phyloP scores from a whole-genome alignment of 177 flowering plant genomes.

The Vitis hybrid region DNA sequence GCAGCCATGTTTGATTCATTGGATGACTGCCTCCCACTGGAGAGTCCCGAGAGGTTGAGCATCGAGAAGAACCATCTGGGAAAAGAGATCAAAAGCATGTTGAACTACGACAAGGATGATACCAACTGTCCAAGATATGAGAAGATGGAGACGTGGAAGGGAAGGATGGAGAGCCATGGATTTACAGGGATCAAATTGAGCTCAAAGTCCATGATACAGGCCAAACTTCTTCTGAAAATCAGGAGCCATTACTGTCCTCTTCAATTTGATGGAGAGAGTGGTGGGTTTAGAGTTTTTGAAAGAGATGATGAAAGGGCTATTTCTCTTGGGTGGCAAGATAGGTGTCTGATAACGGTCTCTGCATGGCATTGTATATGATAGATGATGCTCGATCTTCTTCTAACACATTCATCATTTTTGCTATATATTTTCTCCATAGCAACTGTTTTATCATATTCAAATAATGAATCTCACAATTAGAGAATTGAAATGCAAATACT shows the following conservation, averaged over 20 bases:
- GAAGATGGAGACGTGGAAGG: conserved; percentile 59
- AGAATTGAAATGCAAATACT: too few relatives aligned
- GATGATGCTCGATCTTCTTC: too few relatives aligned
- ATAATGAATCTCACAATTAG: too few relatives aligned
- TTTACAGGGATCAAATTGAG: conserved; percentile 49
- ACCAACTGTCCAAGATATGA: conserved; percentile 31
- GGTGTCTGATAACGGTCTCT: conserved; percentile 59
- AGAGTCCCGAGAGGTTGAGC: conserved; percentile 55
- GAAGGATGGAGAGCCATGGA: conserved; percentile 61
- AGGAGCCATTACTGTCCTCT: conserved; percentile 44
- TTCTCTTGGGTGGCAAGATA: conserved; percentile 76
- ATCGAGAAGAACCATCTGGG: conserved; percentile 73
- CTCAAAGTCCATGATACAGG: conserved; percentile 60
- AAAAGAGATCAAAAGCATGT: conserved; percentile 53
- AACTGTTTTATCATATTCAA: too few relatives aligned
- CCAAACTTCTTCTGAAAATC: conserved; percentile 65
- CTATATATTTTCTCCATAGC: too few relatives aligned
- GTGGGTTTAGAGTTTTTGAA: conserved; percentile 61
- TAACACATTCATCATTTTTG: too few relatives aligned
- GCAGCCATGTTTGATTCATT: conserved; percentile 80
- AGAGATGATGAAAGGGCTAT: conserved; percentile 62
- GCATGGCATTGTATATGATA: conserved; percentile 53
- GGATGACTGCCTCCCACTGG: conserved; percentile 64
- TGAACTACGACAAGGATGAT: conserved; percentile 39
- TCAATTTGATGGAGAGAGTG: conserved; percentile 38